Conservation (phyloP, 345 rosid genomes). For the Schrenkiella parvula region DNA sequence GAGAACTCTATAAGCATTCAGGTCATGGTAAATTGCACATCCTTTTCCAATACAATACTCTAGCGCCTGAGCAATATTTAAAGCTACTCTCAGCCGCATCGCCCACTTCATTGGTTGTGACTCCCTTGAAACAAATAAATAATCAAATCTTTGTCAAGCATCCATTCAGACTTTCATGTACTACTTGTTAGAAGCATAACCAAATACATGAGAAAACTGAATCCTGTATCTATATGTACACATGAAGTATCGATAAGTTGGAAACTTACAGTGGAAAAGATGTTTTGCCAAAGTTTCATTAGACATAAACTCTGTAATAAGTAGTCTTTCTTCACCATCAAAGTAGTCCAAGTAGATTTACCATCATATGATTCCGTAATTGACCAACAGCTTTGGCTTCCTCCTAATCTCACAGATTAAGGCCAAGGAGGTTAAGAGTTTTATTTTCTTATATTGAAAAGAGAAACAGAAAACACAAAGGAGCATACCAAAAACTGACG, state of each 20-base stretch:
- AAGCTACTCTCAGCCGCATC: slow-evolving; percentile 78
- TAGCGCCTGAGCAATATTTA: slow-evolving; percentile 81
- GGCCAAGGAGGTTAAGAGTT: background rate
- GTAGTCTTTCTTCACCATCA: slow-evolving; percentile 80
- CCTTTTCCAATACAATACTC: slow-evolving; percentile 81
- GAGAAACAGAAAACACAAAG: background rate
- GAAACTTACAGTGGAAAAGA: slow-evolving; percentile 74
- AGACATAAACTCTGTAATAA: slow-evolving; percentile 80
- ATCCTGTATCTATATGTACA: background rate
- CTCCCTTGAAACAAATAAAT: slow-evolving; percentile 56
- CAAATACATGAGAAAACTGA: background rate
- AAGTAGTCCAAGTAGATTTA: slow-evolving; percentile 75
- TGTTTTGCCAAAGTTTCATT: slow-evolving; percentile 90
- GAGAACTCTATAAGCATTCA: slow-evolving; percentile 82
- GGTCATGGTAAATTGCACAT: slow-evolving; percentile 82
- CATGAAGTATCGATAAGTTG: background rate
- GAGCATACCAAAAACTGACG: slow-evolving; percentile 59
- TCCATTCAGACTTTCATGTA: background rate
- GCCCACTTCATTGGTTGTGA: slow-evolving; percentile 93
- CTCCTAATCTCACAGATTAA: slow-evolving; percentile 44
- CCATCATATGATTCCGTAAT: slow-evolving; percentile 62
- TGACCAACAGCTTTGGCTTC: slow-evolving; percentile 88
- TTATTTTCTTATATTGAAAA: background rate
- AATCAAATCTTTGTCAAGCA: background rate
- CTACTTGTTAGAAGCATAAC: background rate